A percentile compares a stretch with the other conserved stretches of the same genome.
Evolutionary conservation across 2,329 filamentous ascomycete species (phyloP).

Genomic region (Sporothrix luriei): DNA sequence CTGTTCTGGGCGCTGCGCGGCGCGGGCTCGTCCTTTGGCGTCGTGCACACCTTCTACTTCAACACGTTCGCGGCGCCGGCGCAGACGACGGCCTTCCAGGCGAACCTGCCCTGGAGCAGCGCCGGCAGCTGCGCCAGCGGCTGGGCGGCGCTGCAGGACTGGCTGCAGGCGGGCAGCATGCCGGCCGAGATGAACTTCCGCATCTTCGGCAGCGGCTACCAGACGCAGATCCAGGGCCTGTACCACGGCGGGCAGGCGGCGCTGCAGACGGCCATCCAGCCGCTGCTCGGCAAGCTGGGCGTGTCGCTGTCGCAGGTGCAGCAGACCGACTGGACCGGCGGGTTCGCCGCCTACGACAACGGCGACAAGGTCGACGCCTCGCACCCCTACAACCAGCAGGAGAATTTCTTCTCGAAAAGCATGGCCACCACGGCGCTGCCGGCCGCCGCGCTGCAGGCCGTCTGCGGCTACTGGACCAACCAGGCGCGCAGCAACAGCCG

Average conservation of each 20-base stretch:
- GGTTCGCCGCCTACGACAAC: constrained; percentile 42
- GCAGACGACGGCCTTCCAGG: constrained; percentile 40
- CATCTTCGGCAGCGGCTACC: constrained; percentile 37
- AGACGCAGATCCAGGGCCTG: constrained; percentile 40
- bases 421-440: constrained; percentile 40
- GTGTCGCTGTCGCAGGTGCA: constrained; percentile 36
- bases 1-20: constrained; percentile 51
- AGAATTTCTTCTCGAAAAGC: constrained; percentile 42
- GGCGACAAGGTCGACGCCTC: constrained; percentile 39
- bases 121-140: constrained; percentile 36
- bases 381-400: constrained; percentile 39
- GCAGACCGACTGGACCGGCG: constrained; percentile 40
- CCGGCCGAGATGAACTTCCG: constrained; percentile 41
- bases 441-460: constrained; percentile 36
- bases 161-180: constrained; percentile 37
- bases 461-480: constrained; percentile 40
- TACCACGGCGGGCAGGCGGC: constrained; percentile 38
- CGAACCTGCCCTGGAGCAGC: constrained; percentile 38
- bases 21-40: constrained; percentile 48
- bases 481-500: constrained; percentile 36
- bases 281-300: constrained; percentile 37
- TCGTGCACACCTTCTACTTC: constrained; percentile 47
- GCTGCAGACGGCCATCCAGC: constrained; percentile 36
- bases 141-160: constrained; percentile 39
- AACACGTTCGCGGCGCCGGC: constrained; percentile 46